A percentile compares a stretch with the other conserved stretches of the same genome.
Conservation (phyloP, 306 rosid species). For the Echinosophora koreensis region DNA sequence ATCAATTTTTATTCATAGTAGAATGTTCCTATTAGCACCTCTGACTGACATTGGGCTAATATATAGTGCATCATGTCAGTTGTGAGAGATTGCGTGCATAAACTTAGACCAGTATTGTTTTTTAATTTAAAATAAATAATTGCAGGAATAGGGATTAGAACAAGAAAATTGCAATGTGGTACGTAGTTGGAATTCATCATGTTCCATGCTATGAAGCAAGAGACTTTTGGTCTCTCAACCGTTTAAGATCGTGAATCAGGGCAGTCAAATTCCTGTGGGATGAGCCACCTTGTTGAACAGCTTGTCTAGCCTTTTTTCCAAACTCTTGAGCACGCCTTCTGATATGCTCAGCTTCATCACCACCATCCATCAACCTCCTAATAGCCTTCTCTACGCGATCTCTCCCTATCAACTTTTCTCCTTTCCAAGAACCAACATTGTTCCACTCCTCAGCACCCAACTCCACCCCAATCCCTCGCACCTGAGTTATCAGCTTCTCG, state of each 20-base stretch:
- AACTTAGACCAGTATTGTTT: neutral
- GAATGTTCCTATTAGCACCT: too few species aligned
- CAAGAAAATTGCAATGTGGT: conserved; percentile 50
- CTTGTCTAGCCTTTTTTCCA: conserved; percentile 38
- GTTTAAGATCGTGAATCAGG: conserved; percentile 37
- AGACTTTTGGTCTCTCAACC: neutral
- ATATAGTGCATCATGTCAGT: too few species aligned
- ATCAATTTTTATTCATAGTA: too few species aligned
- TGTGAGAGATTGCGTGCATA: too few species aligned
- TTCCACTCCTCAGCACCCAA: conserved; percentile 42
- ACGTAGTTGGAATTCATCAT: too few species aligned
- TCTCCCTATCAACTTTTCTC: neutral
- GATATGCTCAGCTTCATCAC: conserved; percentile 27
- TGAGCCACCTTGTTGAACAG: conserved; percentile 26
- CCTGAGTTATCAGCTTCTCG: conserved; percentile 29
- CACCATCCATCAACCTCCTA: conserved; percentile 9
- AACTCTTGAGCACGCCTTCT: conserved; percentile 12
- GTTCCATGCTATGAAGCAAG: conserved; percentile 11
- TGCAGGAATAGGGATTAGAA: conserved; percentile 54
- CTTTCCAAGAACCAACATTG: accelerated
- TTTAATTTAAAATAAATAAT: neutral
- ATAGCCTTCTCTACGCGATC: conserved; percentile 38
- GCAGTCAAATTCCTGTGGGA: conserved; percentile 11
- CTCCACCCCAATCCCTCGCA: conserved; percentile 42
- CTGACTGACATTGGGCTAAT: too few species aligned